Evolutionary conservation across 768 basidiomycete species (phyloP), one percentile per base, ranked within the genome.

Genomic region (Astraeus odoratus): DNA sequence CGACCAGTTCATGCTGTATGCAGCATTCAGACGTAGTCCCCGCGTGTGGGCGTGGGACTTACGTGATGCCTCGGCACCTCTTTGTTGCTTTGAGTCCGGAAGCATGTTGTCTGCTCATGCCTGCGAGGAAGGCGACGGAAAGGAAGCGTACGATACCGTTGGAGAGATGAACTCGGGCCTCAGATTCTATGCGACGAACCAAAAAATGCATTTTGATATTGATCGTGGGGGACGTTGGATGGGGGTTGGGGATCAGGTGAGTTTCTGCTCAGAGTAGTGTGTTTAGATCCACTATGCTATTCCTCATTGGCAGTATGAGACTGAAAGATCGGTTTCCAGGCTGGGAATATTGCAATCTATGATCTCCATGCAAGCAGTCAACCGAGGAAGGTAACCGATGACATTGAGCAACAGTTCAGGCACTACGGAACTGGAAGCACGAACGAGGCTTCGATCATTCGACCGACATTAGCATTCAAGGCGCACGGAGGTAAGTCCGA

Each of bases 21-120:
- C 86, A 0, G 74, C 87, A 0, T 93, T 88, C 52, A 76, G 94
- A 5, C 72, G 85, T 10, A 57, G 61, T 5, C 69, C 69, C 5
- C 56, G 57, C 3, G 71, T 95, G 19, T 83, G 81, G 56, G 71
- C 76, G 44, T 96, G 87, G 84, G 94, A 96, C 59, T 59, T 92
- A 5, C 77, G 92, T 0, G 68, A 83, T 60, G 55, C 74, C 24
- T 61, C 66, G 41, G 18, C 51, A 15, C 73, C 78, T 33, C 42
- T 76, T 15, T 59, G 65, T 24, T 57, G 72, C 39, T 77, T 52
- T 40, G 50, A 43, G 46, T 23, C 24, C 15, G 33, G n/a, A n/a
- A 38, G 20, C 4, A 20, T 19, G 20, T 6, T 29, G 13, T 13
- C 6, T 13, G 27, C 13, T 27, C 18, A 13, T 26, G 37, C 43